Conservation (phyloP, 2,329 filamentous ascomycete genomes). For the Dactylellina parvicollis region DNA sequence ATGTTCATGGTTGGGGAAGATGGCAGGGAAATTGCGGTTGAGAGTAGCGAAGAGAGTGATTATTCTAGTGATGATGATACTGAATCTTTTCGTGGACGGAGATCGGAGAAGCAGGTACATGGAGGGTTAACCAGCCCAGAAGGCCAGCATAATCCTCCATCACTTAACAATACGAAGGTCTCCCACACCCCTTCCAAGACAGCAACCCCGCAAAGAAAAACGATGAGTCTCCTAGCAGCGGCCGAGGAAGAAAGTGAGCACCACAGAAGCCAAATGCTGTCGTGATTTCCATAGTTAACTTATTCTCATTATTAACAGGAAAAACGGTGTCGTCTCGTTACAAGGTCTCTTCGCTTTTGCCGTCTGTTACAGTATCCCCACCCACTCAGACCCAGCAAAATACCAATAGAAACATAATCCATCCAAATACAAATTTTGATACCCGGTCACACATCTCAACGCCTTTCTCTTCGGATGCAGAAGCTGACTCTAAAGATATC, state of each 20-base stretch:
- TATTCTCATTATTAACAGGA: conserved; percentile 49
- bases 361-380: conserved; percentile 53
- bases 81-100: conserved; percentile 44
- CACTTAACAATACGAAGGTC: background rate
- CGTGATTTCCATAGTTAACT: conserved; percentile 5
- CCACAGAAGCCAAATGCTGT: background rate
- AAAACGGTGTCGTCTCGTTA: conserved; percentile 57
- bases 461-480: conserved; percentile 82
- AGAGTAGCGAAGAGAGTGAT: conserved; percentile 73
- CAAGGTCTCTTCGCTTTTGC: conserved; percentile 56
- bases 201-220: conserved; percentile 63
- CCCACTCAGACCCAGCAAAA: conserved; percentile 60
- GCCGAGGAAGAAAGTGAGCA: conserved; percentile 80
- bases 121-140: background rate
- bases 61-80: conserved; percentile 61
- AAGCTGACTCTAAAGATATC: conserved; percentile 84
- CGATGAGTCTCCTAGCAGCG: conserved; percentile 74
- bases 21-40: conserved; percentile 66
- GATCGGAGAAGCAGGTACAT: conserved; percentile 27
- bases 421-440: conserved; percentile 88
- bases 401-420: conserved; percentile 70
- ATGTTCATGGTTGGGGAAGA: conserved; percentile 72
- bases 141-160: background rate
- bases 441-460: conserved; percentile 68
- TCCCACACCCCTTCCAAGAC: conserved; percentile 1